Base-by-base conservation (phyloP, 139 green algal species). In the Medakamo hakoo region DNA sequence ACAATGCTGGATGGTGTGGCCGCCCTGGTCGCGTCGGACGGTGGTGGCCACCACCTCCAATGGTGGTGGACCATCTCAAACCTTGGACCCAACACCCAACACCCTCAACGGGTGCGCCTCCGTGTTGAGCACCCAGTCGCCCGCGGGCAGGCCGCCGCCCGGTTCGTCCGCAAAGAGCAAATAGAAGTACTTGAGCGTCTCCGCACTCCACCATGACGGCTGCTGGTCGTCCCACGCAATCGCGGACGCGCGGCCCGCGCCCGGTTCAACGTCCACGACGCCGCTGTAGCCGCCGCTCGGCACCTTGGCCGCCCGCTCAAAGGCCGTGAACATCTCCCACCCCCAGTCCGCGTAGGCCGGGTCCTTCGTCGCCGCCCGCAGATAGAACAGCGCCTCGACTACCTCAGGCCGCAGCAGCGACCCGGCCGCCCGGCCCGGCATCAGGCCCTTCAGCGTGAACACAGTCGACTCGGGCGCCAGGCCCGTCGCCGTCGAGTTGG, bases 151-250 rank as follows among this genome's bases (percentile, higher is more conserved):
- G 2, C 74, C 49, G 29, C 73, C 62, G 21, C 55, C 20, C 1
- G 61, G 58, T 52, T 74, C 72, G 16, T 68, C 55, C 2, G 63
- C 69, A 55, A 89, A 92, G 14, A 91, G 73, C 25, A 93, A 72
- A 32, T 78, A 93, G 4, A 91, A 59, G 63, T 93, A 87, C 68
- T 93, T 93, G n/a, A 93, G 71, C 0, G 85, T 88, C 66, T 93
- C 85, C 2, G 85, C 84, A 26, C 89, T 49, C 52, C 83, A 91
- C 71, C 84, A 92, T 59, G 66, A 81, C 63, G 85, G 78, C 84
- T 82, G 78, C n/a, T 62, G 82, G 72, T 92, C 76, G 59, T 91
- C 84, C 23, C 73, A 68, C 4, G 75, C 52, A 18, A 69, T 48
- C 25, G 61, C n/a, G 27, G 55, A 60, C 49, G 3, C 27, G n/a